These are phyloP conservation scores for Fusarium secorum DNA, from an alignment of 2,329 filamentous ascomycete genomes.

Conservation along the genomic window DNA sequence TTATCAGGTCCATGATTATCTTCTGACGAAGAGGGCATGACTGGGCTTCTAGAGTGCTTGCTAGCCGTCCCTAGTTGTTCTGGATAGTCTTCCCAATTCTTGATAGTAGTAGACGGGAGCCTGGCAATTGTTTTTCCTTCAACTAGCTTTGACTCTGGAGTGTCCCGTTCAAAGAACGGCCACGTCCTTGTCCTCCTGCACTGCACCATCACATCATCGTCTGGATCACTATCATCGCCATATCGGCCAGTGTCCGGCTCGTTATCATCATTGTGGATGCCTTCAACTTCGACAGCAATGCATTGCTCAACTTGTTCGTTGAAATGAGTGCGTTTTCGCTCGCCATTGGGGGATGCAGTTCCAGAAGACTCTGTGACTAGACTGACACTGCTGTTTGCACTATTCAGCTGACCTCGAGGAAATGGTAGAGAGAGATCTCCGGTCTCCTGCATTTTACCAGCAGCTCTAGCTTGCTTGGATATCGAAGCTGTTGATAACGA, in stretches of 20 bases:
- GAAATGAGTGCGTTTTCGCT: constrained; percentile 89
- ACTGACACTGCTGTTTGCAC: constrained; percentile 68
- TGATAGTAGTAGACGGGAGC: constrained; percentile 85
- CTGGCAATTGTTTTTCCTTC: constrained; percentile 88
- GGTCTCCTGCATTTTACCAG: constrained; percentile 81
- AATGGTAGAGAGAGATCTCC: constrained; percentile 66
- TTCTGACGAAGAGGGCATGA: constrained; percentile 76
- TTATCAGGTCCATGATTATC: constrained; percentile 79
- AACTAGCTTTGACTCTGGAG: constrained; percentile 52
- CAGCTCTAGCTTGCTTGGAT: constrained; percentile 87
- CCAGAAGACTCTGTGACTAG: constrained; percentile 76
- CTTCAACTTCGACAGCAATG: constrained; percentile 79
- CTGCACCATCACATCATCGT: constrained; percentile 86
- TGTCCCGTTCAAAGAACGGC: constrained; percentile 52
- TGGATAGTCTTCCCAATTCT: constrained; percentile 79
- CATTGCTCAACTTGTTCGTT: constrained; percentile 95
- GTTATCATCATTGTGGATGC: constrained; percentile 70
- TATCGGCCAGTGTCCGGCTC: constrained; percentile 69
- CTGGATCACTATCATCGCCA: constrained; percentile 71
- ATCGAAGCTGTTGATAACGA: constrained; percentile 88
- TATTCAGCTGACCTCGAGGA: constrained; percentile 65
- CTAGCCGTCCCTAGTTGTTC: constrained; percentile 68
- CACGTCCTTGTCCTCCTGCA: constrained; percentile 64
- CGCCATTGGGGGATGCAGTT: constrained; percentile 65
- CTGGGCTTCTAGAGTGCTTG: constrained; percentile 63